A percentile compares a stretch with the other conserved stretches of the same genome.
phyloP scores from a whole-genome alignment of 179 eudicot species.

The Patellifolia procumbens region DNA sequence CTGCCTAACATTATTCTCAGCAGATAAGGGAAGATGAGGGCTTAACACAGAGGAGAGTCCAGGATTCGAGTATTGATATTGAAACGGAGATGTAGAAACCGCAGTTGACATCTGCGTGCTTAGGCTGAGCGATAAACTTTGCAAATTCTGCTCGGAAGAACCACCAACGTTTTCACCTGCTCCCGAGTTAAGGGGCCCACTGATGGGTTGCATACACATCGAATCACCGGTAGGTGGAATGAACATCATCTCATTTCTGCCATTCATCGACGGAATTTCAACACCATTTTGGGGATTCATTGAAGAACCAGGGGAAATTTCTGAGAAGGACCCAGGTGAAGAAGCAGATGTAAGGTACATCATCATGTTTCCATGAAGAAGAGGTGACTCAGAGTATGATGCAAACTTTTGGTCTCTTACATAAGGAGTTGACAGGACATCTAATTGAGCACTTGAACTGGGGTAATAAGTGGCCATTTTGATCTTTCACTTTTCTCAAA shows the following conservation, averaged over 20 bases:
- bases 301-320: constrained; percentile 36
- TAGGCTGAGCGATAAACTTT: constrained; percentile 50
- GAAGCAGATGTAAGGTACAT: constrained; percentile 48
- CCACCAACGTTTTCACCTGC: constrained; percentile 35
- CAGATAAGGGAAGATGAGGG: constrained; percentile 41
- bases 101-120: constrained; percentile 51
- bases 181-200: constrained; percentile 35
- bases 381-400: constrained; percentile 41
- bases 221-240: constrained; percentile 52
- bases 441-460: constrained; percentile 44
- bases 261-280: constrained; percentile 30
- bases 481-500: constrained; percentile 28
- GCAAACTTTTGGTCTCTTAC: constrained; percentile 41
- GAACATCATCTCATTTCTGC: constrained; percentile 53
- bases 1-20: constrained; percentile 36
- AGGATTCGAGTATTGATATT: constrained; percentile 42
- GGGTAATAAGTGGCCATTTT: constrained; percentile 54
- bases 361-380: constrained; percentile 55
- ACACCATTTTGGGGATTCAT: constrained; percentile 40
- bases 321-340: constrained; percentile 40
- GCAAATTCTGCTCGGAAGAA: constrained; percentile 47
- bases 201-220: constrained; percentile 39
- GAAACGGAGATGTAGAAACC: constrained; percentile 43
- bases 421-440: constrained; percentile 42
- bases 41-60: constrained; percentile 46